phyloP scores from a whole-genome alignment of 768 basidiomycete species.

The Boletus patriciae region DNA sequence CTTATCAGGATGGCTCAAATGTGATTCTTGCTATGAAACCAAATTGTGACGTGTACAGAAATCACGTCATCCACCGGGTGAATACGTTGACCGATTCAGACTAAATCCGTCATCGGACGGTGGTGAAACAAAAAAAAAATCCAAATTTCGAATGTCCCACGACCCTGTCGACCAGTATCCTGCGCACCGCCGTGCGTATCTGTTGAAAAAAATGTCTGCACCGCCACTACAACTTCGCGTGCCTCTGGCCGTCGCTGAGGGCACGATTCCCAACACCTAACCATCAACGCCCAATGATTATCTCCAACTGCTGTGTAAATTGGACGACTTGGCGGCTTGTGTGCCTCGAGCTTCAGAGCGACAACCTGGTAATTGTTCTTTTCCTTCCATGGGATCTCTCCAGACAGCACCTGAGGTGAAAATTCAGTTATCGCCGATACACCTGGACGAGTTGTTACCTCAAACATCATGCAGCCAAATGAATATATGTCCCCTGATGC shows the following conservation, averaged over 20 bases:
- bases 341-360: background rate
- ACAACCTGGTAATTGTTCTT: background rate
- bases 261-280: background rate
- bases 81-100: too few species aligned
- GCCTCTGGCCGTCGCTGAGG: background rate
- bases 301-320: background rate
- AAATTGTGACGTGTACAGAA: too few species aligned
- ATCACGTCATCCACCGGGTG: too few species aligned
- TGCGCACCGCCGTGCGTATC: background rate
- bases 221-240: background rate
- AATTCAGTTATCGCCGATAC: background rate
- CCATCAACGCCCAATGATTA: slow-evolving; percentile 1
- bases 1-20: too few species aligned
- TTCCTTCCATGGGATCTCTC: slow-evolving; percentile 10
- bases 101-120: too few species aligned
- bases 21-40: too few species aligned
- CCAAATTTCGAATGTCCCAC: background rate
- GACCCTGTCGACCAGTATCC: background rate
- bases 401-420: background rate
- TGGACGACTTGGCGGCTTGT: background rate
- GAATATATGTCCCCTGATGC: slow-evolving; percentile 3
- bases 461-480: background rate
- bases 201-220: background rate
- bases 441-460: background rate
- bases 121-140: background rate